Conservation (phyloP, 73 alveolate genomes). For the Paramecium biaurelia region DNA sequence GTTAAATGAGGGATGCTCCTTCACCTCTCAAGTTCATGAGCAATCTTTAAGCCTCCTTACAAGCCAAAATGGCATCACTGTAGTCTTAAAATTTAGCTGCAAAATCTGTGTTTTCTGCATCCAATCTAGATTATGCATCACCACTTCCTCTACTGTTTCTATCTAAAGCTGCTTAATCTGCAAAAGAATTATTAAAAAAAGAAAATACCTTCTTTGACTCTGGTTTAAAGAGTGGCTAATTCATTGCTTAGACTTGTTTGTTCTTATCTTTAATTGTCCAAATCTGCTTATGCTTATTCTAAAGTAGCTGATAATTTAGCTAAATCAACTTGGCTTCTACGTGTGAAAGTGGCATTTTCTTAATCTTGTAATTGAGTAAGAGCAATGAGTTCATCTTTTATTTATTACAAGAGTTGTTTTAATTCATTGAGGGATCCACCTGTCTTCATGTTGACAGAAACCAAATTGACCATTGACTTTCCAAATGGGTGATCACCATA, state of each 20-base stretch:
- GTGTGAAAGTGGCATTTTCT: neutral
- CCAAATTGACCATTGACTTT: constrained; percentile 9
- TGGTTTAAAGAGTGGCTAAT: neutral
- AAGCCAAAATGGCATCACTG: constrained; percentile 44
- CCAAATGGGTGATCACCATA: constrained; percentile 33
- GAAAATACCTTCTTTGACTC: neutral
- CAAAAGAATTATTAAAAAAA: no score
- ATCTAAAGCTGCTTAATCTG: constrained; percentile 26
- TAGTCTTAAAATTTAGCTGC: constrained; percentile 8
- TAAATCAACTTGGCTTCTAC: constrained; percentile 14
- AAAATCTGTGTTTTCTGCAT: neutral
- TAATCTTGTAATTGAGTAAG: neutral
- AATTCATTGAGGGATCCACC: constrained; percentile 29
- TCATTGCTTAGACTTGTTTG: neutral
- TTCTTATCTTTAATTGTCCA: constrained; percentile 20
- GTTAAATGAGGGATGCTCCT: constrained; percentile 11
- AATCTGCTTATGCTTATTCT: constrained; percentile 40
- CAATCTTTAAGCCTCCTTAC: constrained; percentile 43
- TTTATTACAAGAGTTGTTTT: neutral
- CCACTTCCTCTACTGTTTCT: constrained; percentile 16
- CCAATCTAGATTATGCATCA: constrained; percentile 18
- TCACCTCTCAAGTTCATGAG: constrained; percentile 17
- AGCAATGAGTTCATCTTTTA: constrained; percentile 25
- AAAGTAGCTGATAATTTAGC: constrained; percentile 21
- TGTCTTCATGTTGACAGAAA: constrained; percentile 5